Evolutionary conservation across 192 early-diverging fungal species (phyloP), one percentile per base, ranked within the genome.

Genomic region (Nowakowskiella sp.): DNA sequence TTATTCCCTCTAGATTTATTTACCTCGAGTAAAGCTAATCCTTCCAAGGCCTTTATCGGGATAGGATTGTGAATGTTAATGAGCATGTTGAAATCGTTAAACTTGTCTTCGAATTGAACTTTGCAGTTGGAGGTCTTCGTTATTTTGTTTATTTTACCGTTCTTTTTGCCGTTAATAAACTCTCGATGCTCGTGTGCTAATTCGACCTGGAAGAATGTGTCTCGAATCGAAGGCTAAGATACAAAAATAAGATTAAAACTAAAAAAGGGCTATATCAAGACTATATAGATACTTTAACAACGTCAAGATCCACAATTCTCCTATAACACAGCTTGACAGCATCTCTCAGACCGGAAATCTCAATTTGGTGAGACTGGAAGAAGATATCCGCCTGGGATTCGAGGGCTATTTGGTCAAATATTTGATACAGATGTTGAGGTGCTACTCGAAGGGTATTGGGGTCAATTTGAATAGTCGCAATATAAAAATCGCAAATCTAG

Each of bases 131-230:
- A 80, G 3, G 74, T 67, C 55, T 86, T 87, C 59, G 78, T 81
- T 53, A 91, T 91, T 53, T 84, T 78, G 70, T 89, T 91, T 59
- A 89, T 86, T 58, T 91, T 91, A 49, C 88, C 88, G 47, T 78
- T 86, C 67, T 91, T 91, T 61, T 91, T 91, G 42, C 88, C 88
- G 48, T 82, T 86, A 39, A 91, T 91, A 57, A 89, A 91, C 47
- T 91, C 88, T 6, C 79, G 73, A 57, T 91, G 88, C 52, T 87
- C 84, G 5, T 83, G 77, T 6, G 84, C 71, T 25, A 87, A 60
- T 48, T 91, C 88, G 16, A 91, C 63, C 49, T 79, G 78, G 53
- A 91, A 87, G 51, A 82, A 82, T 30, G 78, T 78, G 51, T 85
- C 81, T 13, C 78, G 57, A 42, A 81, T 72, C 25, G 61, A 25